Base-by-base conservation (phyloP, 2,329 filamentous ascomycete species). In the Claviceps sp. region DNA sequence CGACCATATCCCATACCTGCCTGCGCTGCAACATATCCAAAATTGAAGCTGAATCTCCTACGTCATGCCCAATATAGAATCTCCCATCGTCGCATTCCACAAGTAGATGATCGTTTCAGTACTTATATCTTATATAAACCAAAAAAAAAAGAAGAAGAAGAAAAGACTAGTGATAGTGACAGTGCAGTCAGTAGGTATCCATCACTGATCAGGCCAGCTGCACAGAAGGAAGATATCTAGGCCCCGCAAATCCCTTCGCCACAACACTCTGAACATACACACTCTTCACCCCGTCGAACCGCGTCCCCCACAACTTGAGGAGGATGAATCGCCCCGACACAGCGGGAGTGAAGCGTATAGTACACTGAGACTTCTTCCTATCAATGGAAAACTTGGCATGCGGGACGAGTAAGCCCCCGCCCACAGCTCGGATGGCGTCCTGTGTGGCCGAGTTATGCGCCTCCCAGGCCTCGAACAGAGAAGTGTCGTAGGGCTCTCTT, bases 231-330 rank as follows among this genome's bases (percentile, higher is more conserved):
- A 94, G 93, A 66, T 84, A 95, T 54, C 90, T 79, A 9, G 87
- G 86, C 4, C 91, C 91, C 0, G 88, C 86, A 67, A 84, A 96
- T 0, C 91, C 91, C 61, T 86, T 84, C 1, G 84, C 86, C 53
- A 89, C 78, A 24, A 96, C 83, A 46, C 84, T 88, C 65, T 95
- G 86, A 41, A 97, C 88, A 63, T 95, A 89, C 57, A 96, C 94
- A 61, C 94, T 95, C 54, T 72, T 72, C 5, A 64, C 60, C 4
- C 78, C 74, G 47, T 83, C 80, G 26, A 81, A 77, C 54, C 80
- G 79, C 2, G 86, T 85, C 60, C 84, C 89, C 86, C 88, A 96
- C 65, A 96, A 80, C 72, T 96, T 96, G 56, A 97, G 73, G 43
- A 96, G 69, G 50, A 97, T 85, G 64, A 86, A 94, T 52, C 87